These are phyloP conservation scores for Backusella luteola DNA, from an alignment of 192 early-diverging fungal species.

Conservation along the genomic window DNA sequence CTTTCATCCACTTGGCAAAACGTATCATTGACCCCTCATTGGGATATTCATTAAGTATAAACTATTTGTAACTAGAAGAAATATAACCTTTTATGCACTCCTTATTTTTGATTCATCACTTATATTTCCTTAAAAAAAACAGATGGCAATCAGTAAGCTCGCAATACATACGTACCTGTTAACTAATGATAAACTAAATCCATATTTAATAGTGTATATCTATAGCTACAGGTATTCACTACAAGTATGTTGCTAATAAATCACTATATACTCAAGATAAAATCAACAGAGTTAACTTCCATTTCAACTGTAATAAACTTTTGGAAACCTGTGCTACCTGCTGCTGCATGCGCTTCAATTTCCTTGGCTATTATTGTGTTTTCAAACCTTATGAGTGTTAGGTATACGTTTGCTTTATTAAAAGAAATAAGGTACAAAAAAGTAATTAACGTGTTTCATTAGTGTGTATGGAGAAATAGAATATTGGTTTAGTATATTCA, in stretches of 20 bases:
- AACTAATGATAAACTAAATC: background rate
- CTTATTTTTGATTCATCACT: background rate
- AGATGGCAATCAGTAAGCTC: constrained; percentile 1
- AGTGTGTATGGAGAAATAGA: constrained; percentile 88
- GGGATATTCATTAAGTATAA: constrained; percentile 70
- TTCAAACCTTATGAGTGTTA: constrained; percentile 61
- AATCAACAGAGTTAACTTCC: constrained; percentile 62
- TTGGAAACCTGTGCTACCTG: constrained; percentile 41
- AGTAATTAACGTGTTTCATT: background rate
- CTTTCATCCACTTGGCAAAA: constrained; percentile 70
- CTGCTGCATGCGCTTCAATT: constrained; percentile 43
- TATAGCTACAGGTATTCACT: constrained; percentile 17
- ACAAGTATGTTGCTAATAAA: background rate
- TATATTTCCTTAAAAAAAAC: background rate
- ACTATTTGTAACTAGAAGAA: constrained; percentile 50
- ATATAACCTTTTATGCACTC: background rate
- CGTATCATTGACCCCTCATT: constrained; percentile 80
- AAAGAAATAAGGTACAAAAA: background rate
- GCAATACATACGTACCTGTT: background rate
- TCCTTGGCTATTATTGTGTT: constrained; percentile 58
- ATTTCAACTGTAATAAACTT: constrained; percentile 80
- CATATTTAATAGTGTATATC: background rate
- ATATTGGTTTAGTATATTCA: constrained; percentile 76
- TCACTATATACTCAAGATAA: constrained; percentile 6
- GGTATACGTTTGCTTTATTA: background rate